Evolutionary conservation across 1,284 basidiomycete species (phyloP).

Genomic region (Sanguinoderma infundibulare): DNA sequence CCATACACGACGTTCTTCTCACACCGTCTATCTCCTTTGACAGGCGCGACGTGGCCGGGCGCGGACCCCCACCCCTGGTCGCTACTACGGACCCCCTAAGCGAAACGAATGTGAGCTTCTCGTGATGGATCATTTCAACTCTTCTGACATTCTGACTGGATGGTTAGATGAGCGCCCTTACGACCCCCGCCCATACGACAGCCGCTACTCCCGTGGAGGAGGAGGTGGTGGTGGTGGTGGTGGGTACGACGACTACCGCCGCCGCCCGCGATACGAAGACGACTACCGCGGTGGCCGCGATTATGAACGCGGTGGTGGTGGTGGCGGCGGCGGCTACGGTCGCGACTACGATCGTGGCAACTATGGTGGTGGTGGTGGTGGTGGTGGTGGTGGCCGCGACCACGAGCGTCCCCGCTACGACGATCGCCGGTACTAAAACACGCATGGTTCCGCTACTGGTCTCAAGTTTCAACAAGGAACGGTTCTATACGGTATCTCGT

Average conservation of each 20-base stretch:
- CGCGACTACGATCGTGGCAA: constrained; percentile 41
- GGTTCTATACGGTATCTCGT: constrained; percentile 1
- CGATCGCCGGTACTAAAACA: constrained; percentile 45
- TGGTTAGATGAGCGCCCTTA: constrained; percentile 70
- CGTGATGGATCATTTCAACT: background rate
- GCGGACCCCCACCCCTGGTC: constrained; percentile 92
- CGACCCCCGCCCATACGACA: constrained; percentile 82
- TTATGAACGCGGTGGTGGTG: constrained; percentile 55
- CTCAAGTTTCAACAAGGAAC: background rate
- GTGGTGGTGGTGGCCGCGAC: constrained; percentile 33
- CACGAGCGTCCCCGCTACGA: constrained; percentile 44
- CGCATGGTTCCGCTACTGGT: background rate
- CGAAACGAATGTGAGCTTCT: constrained; percentile 57
- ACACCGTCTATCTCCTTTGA: constrained; percentile 13
- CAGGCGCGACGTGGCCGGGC: constrained; percentile 94
- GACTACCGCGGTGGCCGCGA: constrained; percentile 32
- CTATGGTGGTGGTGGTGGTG: constrained; percentile 29
- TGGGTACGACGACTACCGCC: constrained; percentile 35
- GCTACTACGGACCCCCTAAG: constrained; percentile 93
- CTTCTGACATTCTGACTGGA: background rate
- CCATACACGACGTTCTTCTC: too few relatives aligned
- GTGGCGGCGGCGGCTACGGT: constrained; percentile 39
- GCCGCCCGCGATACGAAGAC: constrained; percentile 29
- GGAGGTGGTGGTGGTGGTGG: constrained; percentile 23
- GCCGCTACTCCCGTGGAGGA: constrained; percentile 68